phyloP scores from a whole-genome alignment of 495 filamentous ascomycete genomes.

The Neurospora tetrasperma region DNA sequence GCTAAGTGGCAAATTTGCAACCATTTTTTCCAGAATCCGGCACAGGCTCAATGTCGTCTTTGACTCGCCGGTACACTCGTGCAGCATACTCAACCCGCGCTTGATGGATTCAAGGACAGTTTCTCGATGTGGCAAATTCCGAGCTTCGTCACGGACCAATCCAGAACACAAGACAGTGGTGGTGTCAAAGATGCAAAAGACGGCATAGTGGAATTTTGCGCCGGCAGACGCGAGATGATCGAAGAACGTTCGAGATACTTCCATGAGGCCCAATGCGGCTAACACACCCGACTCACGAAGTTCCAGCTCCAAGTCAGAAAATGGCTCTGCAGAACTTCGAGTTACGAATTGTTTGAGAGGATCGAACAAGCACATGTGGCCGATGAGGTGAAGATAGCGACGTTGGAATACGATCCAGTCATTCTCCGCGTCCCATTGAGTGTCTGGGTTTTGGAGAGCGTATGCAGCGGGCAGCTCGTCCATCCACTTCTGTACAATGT shows the following conservation, averaged over 20 bases:
- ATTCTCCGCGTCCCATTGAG: conserved; percentile 33
- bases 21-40: conserved; percentile 19
- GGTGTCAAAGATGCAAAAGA: conserved; percentile 45
- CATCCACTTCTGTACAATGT: conserved; percentile 29
- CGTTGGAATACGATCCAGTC: conserved; percentile 38
- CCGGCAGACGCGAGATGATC: conserved; percentile 33
- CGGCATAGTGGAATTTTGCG: conserved; percentile 41
- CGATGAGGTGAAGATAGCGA: conserved; percentile 37
- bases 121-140: conserved; percentile 32
- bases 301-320: conserved; percentile 16
- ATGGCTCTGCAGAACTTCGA: conserved; percentile 18
- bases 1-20: conserved; percentile 17
- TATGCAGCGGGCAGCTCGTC: conserved; percentile 33
- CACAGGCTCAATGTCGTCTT: conserved; percentile 19
- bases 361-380: conserved; percentile 35
- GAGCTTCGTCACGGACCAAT: conserved; percentile 37
- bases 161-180: conserved; percentile 40
- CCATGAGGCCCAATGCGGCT: conserved; percentile 31
- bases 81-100: conserved; percentile 29
- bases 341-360: conserved; percentile 36
- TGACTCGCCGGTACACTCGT: conserved; percentile 20
- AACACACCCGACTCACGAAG: conserved; percentile 31
- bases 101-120: conserved; percentile 30
- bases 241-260: conserved; percentile 31
- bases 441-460: conserved; percentile 28